Base-by-base conservation (phyloP, 202 grass and related monocot species). In the Digitaria exilis region DNA sequence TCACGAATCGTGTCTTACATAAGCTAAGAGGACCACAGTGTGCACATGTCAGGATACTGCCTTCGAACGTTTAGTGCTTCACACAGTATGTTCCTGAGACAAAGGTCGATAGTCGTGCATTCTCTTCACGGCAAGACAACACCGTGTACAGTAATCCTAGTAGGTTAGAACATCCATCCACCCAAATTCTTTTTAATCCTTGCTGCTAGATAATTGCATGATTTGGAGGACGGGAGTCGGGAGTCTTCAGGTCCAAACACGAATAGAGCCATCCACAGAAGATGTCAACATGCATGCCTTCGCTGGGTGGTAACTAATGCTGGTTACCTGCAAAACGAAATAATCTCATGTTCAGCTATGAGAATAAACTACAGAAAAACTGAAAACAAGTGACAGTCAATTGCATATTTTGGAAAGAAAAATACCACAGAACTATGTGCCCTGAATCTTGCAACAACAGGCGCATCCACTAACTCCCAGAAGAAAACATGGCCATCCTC, bases 401-500 rank as follows among this genome's bases (percentile, higher is more conserved):
- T 46, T 71, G 76, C 34, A 71, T 39, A 56, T 58, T 62, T 58
- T 44, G 76, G 71, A 84, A 82, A 34, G 39, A 69, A 60, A 15
- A 59, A 65, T 98, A 98, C 96, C 96, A 98, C 96, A 13, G 96
- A 98, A 34, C 83, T 89, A 86, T 98, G 96, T 50, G 96, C 96
- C 79, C 85, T 86, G 76, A 95, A 98, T 73, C 87, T 98, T 13
- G 89, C 89, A 85, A 91, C 73, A 49, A 95, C 86, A 52, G 90
- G 90, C 49, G 89, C 92, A 81, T 95, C 96, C 32, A 98, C 96
- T 22, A 98, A 86, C 85, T 98, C 92, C 92, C 92, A 98, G 68
- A 93, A 95, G 88, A 88, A 98, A 76, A 98, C 48, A 30, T 84
- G 87, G 6, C 96, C 96, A 72, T 98, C 89, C 79, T 98, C 96